These are phyloP conservation scores for Chaetomium fimeti DNA, from an alignment of 495 filamentous ascomycete genomes.

Conservation along the genomic window DNA sequence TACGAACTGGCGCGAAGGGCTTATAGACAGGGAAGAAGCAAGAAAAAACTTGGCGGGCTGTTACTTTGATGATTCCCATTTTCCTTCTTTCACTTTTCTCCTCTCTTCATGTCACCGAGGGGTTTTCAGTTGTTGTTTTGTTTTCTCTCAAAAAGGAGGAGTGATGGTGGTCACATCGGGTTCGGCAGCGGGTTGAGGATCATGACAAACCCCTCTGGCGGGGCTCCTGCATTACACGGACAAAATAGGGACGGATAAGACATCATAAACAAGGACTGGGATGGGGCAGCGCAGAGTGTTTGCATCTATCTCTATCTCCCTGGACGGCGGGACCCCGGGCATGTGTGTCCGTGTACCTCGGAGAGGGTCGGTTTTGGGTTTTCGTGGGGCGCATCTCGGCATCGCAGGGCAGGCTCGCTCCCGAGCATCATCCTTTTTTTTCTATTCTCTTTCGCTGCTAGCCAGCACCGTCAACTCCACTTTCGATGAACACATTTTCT, in stretches of 20 bases:
- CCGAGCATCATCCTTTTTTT: neutral
- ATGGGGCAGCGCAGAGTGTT: neutral
- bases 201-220: neutral
- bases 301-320: neutral
- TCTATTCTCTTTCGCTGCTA: conserved; percentile 13
- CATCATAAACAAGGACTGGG: conserved; percentile 17
- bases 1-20: conserved; percentile 22
- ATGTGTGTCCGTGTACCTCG: neutral
- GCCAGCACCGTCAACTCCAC: conserved; percentile 2
- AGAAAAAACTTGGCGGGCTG: conserved; percentile 20
- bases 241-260: conserved; percentile 14
- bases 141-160: neutral
- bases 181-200: neutral
- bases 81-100: neutral
- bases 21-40: conserved; percentile 27
- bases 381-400: neutral
- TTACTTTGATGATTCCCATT: conserved; percentile 4
- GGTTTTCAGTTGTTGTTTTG: neutral
- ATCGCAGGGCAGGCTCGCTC: conserved; percentile 11
- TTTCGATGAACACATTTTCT: conserved; percentile 1
- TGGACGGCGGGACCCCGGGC: conserved; percentile 11
- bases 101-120: neutral
- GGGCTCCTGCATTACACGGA: neutral
- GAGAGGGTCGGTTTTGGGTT: neutral
- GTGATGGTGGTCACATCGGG: neutral